These are phyloP conservation scores for Odontarrhena argentea DNA, from an alignment of 345 rosid genomes.

Conservation along the genomic window DNA sequence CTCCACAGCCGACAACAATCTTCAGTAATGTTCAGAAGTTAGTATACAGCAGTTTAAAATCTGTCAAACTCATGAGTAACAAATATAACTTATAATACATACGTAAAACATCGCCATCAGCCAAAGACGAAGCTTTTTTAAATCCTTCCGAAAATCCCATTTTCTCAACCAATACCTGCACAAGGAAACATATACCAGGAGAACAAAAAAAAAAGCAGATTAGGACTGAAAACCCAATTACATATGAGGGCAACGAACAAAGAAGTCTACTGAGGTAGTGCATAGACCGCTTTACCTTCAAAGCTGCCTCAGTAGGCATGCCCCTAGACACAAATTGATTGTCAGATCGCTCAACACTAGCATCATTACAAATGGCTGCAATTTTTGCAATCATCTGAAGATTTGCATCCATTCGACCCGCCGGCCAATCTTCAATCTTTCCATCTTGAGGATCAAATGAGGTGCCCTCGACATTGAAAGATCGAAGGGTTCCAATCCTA, in stretches of 20 bases:
- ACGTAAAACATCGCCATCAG: constrained; percentile 54
- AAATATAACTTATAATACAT: constrained; percentile 32
- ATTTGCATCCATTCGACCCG: constrained; percentile 75
- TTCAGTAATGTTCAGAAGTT: constrained; percentile 24
- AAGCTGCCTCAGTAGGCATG: constrained; percentile 96
- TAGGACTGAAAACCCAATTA: neutral
- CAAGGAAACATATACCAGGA: constrained; percentile 17
- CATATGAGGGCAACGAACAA: constrained; percentile 4
- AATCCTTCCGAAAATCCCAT: constrained; percentile 78
- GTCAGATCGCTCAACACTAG: constrained; percentile 71
- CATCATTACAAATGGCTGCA: constrained; percentile 90
- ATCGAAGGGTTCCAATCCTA: constrained; percentile 60
- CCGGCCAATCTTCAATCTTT: constrained; percentile 69
- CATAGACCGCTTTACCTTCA: constrained; percentile 60
- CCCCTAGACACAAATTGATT: constrained; percentile 67
- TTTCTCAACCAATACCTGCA: constrained; percentile 93
- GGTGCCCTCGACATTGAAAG: constrained; percentile 84
- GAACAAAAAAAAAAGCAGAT: neutral
- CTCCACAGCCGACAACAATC: constrained; percentile 78
- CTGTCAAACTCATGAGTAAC: neutral
- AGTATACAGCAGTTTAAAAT: neutral
- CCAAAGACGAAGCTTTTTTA: constrained; percentile 44
- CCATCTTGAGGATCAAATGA: constrained; percentile 86
- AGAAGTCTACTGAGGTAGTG: constrained; percentile 9
- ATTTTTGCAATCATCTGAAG: constrained; percentile 89